Evolutionary conservation across 768 basidiomycete species (phyloP).

Genomic region (Fistulinella prunicolor): DNA sequence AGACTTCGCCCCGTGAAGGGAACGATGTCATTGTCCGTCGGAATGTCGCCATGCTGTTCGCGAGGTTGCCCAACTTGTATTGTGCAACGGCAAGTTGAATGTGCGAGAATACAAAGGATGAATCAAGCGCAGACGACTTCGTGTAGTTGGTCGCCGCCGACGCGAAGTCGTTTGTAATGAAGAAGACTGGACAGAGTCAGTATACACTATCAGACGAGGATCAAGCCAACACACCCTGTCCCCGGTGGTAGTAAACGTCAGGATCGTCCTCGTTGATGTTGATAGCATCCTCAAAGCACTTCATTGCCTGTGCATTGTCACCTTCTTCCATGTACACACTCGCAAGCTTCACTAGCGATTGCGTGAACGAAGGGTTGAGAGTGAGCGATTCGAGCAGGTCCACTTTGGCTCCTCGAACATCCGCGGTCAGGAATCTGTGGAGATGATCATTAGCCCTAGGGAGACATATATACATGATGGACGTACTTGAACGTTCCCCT

Average conservation of each 20-base stretch:
- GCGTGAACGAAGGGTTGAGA: constrained; percentile 68
- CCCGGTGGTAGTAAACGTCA: constrained; percentile 98
- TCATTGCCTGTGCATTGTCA: constrained; percentile 76
- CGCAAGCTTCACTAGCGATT: constrained; percentile 94
- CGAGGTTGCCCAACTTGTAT: constrained; percentile 82
- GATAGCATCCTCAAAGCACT: constrained; percentile 89
- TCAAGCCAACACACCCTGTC: constrained; percentile 61
- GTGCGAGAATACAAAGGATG: constrained; percentile 91
- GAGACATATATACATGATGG: background rate
- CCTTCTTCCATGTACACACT: constrained; percentile 97
- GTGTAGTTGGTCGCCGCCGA: constrained; percentile 89
- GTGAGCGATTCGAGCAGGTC: constrained; percentile 79
- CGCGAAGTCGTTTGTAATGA: constrained; percentile 88
- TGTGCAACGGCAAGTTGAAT: constrained; percentile 97
- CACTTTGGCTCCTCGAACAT: constrained; percentile 75
- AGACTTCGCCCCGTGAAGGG: constrained; percentile 83
- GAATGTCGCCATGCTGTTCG: constrained; percentile 89
- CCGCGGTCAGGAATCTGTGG: constrained; percentile 80
- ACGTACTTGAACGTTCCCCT: constrained; percentile 93
- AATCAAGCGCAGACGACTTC: constrained; percentile 84
- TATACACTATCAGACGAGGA: background rate
- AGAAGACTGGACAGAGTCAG: constrained; percentile 58
- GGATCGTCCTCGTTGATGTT: constrained; percentile 79
- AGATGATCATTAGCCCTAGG: background rate
- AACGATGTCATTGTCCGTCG: constrained; percentile 79